Evolutionary conservation across 495 filamentous ascomycete species (phyloP), one percentile per base, ranked within the genome.

Genomic region (Penicillium diatomitis): DNA sequence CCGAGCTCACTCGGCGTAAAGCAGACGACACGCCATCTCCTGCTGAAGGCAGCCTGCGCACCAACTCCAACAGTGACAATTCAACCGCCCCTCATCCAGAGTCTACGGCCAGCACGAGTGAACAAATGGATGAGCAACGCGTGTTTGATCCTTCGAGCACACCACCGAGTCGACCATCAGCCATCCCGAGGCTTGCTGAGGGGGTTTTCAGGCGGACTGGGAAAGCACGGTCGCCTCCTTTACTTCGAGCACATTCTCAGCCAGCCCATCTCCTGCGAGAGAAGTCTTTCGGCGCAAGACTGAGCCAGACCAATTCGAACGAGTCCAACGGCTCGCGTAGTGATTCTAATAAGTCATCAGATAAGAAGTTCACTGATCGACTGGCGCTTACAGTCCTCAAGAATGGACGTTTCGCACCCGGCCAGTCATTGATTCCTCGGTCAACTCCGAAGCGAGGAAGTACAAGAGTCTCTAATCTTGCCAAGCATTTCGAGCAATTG

Each of bases 401-500:
- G 57, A 64, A 67, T 54, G 72, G 74, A 38, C 77, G 79, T 31
- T 79, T 86, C 48, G 54, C 61, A n/a, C 47, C 73, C 2, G 77
- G 74, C 3, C 80, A 85, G 33, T 94, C 91, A 5, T 74, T 88
- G 32, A 97, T 99, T 49, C 94, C 94, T 29, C 82, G 92, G 12
- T 95, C 91, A 40, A 80, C 94, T 33, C 79, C 78, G 6, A 77
- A 74, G 52, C 78, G 70, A 39, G 84, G 77, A 38, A 81, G 85
- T 44, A 76, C 83, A 2, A 86, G 85, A 44, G 94, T 99, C 1
- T 90, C 87, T 4, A 87, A 79, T 4, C 76, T 97, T 32, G 89
- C 94, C 9, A 89, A 87, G 58, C 94, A 97, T 64, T 96, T 97
- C 58, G 94, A 99, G 63, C 90, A 96, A 60, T 67, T 99, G 33